Evolutionary conservation across 139 green algal species (phyloP).

Genomic region (Ettlia oleoabundans): DNA sequence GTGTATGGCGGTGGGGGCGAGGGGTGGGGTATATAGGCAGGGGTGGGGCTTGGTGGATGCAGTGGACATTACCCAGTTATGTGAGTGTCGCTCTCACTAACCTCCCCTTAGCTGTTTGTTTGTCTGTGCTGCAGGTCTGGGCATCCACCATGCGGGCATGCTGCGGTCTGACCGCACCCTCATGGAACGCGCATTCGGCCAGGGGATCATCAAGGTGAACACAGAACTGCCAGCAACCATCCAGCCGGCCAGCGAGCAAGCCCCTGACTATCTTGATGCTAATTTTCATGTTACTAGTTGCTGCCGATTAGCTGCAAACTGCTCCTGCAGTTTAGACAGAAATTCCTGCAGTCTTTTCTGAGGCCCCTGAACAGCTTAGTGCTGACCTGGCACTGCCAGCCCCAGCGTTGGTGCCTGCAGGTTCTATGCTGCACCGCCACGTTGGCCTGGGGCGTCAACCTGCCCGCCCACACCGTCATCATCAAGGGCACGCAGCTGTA

Average conservation of each 20-base stretch:
- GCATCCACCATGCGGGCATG: slow-evolving; percentile 98
- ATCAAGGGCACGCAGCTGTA: slow-evolving; percentile 99
- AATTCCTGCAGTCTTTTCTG: neutral
- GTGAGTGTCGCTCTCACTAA: no score
- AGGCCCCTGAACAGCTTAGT: neutral
- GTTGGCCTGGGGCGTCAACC: slow-evolving; percentile 98
- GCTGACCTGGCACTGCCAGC: no score
- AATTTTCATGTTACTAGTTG: no score
- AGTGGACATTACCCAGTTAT: no score
- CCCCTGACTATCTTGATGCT: no score
- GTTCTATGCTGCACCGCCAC: slow-evolving; percentile 97
- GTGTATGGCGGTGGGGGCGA: no score
- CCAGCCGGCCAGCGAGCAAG: no score
- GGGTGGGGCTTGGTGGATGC: no score
- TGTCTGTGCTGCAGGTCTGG: slow-evolving; percentile 76
- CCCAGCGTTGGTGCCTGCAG: slow-evolving; percentile 24
- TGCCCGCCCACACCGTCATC: slow-evolving; percentile 95
- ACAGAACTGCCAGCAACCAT: no score
- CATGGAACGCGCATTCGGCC: slow-evolving; percentile 89
- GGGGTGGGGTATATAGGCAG: no score
- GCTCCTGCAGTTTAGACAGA: neutral
- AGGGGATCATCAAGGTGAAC: slow-evolving; percentile 89
- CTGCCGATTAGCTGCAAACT: neutral
- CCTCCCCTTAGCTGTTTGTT: no score
- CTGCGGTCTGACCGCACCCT: slow-evolving; percentile 92